Evolutionary conservation across 441 rosid genomes (phyloP), one percentile per base, ranked within the genome.

Genomic region (Geranium incanum): DNA sequence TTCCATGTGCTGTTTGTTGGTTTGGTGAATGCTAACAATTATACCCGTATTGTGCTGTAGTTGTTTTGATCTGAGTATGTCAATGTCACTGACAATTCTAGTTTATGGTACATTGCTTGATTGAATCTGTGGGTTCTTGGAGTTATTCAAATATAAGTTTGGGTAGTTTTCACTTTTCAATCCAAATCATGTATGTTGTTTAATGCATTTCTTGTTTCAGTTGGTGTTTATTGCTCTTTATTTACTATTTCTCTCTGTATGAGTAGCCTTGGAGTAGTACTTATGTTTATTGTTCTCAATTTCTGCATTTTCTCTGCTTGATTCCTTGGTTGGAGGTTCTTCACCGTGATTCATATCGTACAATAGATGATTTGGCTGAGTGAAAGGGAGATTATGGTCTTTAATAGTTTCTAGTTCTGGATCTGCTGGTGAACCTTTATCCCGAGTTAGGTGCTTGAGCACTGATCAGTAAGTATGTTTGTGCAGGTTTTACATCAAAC

Each of bases 191-290:
- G 19, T 52, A 5, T n/a, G 33, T 52, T n/a, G 19, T 18, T 52
- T 52, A 52, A 52, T 52, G 60, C 60, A n/a, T 13, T 52, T 52
- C 60, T n/a, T 52, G 60, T 52, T 52, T n/a, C 19, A n/a, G 19
- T 52, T 52, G 5, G 16, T 3, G 3, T 12, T 50, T 13, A 50
- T 50, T 50, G 57, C 4, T 55, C 21, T 52, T 52, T 52, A 11
- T 4, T 13, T 52, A 18, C 15, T n/a, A 52, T 13, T 52, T n/a
- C 60, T 52, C 60, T 52, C 19, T 13, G 6, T 0, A 16, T 55
- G 15, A 52, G 60, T 52, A 12, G 18, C 15, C 3, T 13, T 52
- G 15, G 15, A 21, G 21, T 6, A 13, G 60, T 15, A 52, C 19
- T 13, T 52, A 6, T 52, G 60, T 52, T 52, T 52, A 52, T n/a